A percentile compares a stretch with the other conserved stretches of the same genome.
Evolutionary conservation across 208 protist genomes (phyloP).

Genomic region (Leishmania braziliensis): DNA sequence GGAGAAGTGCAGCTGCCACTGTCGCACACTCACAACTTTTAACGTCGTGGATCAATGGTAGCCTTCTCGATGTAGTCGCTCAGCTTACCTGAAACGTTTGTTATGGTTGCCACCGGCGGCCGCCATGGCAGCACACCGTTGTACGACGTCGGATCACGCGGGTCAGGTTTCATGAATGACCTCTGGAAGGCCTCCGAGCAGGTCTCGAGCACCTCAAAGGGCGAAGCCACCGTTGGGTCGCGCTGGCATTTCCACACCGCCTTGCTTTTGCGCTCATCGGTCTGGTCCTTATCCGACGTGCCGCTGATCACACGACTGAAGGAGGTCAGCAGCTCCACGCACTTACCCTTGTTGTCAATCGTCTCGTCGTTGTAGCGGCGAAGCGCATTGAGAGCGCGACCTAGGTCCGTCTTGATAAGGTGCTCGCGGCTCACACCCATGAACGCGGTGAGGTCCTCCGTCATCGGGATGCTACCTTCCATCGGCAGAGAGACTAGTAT

Average conservation of each 20-base stretch:
- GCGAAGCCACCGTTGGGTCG: conserved; percentile 63
- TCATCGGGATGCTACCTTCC: conserved; percentile 37
- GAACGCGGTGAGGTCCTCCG: conserved; percentile 58
- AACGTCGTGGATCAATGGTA: conserved; percentile 2
- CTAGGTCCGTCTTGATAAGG: conserved; percentile 68
- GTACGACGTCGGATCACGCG: conserved; percentile 83
- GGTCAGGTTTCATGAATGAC: conserved; percentile 65
- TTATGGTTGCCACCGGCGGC: conserved; percentile 52
- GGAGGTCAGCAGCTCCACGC: conserved; percentile 65
- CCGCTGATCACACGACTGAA: conserved; percentile 61
- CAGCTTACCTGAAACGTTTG: conserved; percentile 61
- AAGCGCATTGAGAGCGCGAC: conserved; percentile 70
- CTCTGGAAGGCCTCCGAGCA: conserved; percentile 72
- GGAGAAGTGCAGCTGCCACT: not conserved
- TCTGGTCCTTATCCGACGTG: conserved; percentile 19
- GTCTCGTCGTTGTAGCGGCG: conserved; percentile 60
- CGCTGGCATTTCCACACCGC: conserved; percentile 66
- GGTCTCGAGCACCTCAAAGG: conserved; percentile 73
- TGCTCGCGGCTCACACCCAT: conserved; percentile 70
- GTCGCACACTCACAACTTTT: not conserved
- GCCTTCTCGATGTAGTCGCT: conserved; percentile 15
- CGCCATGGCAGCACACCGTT: conserved; percentile 66
- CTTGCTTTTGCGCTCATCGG: conserved; percentile 26
- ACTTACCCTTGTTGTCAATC: conserved; percentile 66
- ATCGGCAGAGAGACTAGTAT: conserved; percentile 73